These are phyloP conservation scores for Tricholoma bakamatsutake DNA, from an alignment of 768 basidiomycete species.

Conservation along the genomic window DNA sequence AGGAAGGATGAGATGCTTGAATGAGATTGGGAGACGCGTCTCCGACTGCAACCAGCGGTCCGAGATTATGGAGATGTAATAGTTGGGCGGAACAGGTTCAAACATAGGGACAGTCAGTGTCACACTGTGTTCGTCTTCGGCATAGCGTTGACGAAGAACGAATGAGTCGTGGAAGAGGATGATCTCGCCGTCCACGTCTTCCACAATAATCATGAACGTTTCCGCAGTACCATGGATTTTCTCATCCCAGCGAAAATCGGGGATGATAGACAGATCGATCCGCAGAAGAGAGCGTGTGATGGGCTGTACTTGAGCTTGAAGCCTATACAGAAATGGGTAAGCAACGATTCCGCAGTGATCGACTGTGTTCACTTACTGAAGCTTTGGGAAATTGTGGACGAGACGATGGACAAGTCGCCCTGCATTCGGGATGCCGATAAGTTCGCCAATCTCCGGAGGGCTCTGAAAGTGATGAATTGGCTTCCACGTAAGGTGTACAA, in stretches of 20 bases:
- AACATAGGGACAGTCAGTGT: conserved; percentile 95
- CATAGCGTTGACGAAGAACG: conserved; percentile 85
- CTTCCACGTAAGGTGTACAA: not conserved
- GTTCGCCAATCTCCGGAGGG: conserved; percentile 91
- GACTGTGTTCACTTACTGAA: conserved; percentile 52
- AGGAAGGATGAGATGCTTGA: conserved; percentile 96
- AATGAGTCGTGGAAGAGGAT: conserved; percentile 95
- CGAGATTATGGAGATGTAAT: conserved; percentile 92
- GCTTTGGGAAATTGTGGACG: conserved; percentile 94
- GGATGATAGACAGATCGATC: conserved; percentile 88
- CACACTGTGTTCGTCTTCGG: conserved; percentile 90
- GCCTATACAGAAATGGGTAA: conserved; percentile 30
- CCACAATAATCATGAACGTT: conserved; percentile 89
- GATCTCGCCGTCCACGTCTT: conserved; percentile 96
- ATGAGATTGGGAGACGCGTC: conserved; percentile 90
- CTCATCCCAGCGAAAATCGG: conserved; percentile 99
- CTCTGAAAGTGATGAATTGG: conserved; percentile 27
- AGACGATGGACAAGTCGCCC: conserved; percentile 88
- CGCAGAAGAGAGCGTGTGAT: conserved; percentile 91
- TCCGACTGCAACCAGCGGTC: conserved; percentile 96
- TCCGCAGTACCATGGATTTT: conserved; percentile 87
- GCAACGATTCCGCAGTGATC: not conserved
- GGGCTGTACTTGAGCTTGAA: conserved; percentile 95
- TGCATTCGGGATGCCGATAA: conserved; percentile 91
- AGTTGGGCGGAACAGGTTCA: conserved; percentile 96